Conservation (phyloP, 345 rosid species). For the Punica granatum region DNA sequence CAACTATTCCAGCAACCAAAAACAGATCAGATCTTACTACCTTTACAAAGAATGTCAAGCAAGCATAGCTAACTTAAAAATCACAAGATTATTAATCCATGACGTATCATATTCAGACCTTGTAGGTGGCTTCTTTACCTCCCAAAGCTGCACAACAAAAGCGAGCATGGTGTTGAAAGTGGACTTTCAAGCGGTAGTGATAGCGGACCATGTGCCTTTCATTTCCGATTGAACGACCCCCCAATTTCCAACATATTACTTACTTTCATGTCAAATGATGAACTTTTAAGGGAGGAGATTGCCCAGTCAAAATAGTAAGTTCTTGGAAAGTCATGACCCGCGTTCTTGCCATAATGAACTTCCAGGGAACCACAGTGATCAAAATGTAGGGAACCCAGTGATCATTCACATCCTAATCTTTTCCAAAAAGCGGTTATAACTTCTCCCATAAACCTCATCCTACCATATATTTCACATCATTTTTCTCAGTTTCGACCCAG, state of each 20-base stretch:
- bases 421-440: too few species aligned
- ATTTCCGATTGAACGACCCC: not conserved
- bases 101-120: conserved; percentile 1
- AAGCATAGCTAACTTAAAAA: not conserved
- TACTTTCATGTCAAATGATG: not conserved
- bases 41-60: not conserved
- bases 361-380: too few species aligned
- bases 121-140: not conserved
- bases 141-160: not conserved
- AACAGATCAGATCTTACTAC: not conserved
- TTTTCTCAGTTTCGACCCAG: not conserved
- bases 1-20: not conserved
- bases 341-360: too few species aligned
- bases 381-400: too few species aligned
- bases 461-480: not conserved
- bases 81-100: not conserved
- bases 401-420: too few species aligned
- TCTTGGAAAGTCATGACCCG: not conserved
- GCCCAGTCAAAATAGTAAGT: not conserved
- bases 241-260: not conserved
- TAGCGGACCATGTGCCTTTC: not conserved
- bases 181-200: too few species aligned
- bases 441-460: too few species aligned
- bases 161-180: not conserved
- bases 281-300: not conserved